Base-by-base conservation (phyloP, 108 stramenopile genomes). In the Cyclostephanos tholiformis region DNA sequence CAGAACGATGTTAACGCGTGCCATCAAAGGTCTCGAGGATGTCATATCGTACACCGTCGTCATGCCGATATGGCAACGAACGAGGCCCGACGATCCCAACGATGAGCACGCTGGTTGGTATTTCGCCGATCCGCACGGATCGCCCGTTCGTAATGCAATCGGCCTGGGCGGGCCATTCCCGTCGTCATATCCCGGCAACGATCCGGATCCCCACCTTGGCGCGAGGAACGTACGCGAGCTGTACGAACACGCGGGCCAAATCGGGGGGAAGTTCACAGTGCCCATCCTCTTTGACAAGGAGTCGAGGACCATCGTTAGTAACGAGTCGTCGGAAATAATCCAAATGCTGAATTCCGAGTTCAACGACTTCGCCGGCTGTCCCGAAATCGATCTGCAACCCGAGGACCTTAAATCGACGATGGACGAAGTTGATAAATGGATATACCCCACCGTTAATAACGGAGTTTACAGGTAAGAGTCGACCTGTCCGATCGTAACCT, bases 211-310 rank as follows among this genome's bases (percentile, higher is more conserved):
- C 4, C 30, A 78, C 70, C 52, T 87, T 64, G 81, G 83, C 27
- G 74, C 82, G 36, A 86, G 84, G 63, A 83, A 53, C 48, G 69
- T 98, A 26, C 84, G 96, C 9, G 93, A 97, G 27, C 30, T 98
- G 14, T 98, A 97, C 77, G 92, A 97, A 53, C 50, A 58, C 67
- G 86, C 88, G 23, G 82, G 71, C 26, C 94, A 94, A 65, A 86
- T 81, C 8, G 86, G 80, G 39, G 96, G 91, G 41, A 95, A 99
- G 85, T 98, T 93, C 85, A 87, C 97, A 10, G 97, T 98, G 41
- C 99, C 99, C 4, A 80, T 99, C 0, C 85, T 99, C 30, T 98
- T 91, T 82, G 99, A 99, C 83, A 97, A 93, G 74, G 92, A 96
- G 81, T 72, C 81, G 7, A 77, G 91, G 22, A 96, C 91, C 7